phyloP scores from a whole-genome alignment of 305 asterid genomes.

The Fraxinus paxiana region DNA sequence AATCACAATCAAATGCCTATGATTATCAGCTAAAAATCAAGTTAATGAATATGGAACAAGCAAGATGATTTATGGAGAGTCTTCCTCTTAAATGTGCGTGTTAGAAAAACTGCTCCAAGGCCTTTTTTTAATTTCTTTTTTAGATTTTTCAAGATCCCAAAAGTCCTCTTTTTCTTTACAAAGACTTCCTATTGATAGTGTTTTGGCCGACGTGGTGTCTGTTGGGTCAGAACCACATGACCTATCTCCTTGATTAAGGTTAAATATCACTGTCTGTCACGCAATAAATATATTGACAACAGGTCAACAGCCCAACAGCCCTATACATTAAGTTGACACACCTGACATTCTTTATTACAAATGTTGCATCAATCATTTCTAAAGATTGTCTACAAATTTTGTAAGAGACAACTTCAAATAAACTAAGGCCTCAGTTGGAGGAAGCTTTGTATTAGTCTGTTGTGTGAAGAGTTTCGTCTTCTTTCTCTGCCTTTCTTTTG shows the following conservation, averaged over 20 bases:
- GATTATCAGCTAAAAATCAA: too few relatives aligned
- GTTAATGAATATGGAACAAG: not conserved
- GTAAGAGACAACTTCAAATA: not conserved
- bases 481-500: not conserved
- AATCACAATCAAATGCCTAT: not conserved
- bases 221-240: not conserved
- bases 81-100: not conserved
- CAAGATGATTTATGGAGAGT: not conserved
- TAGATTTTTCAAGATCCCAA: not conserved
- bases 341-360: not conserved
- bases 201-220: not conserved
- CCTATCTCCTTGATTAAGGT: not conserved
- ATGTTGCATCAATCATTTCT: not conserved
- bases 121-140: too few relatives aligned
- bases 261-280: not conserved
- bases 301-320: too few relatives aligned
- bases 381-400: not conserved
- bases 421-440: not conserved
- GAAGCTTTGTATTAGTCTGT: not conserved
- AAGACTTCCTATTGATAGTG: not conserved
- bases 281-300: not conserved
- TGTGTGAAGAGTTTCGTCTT: not conserved
- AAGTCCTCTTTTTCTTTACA: not conserved
- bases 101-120: not conserved
- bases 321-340: not conserved